Percentiles rank a stretch among this genome's conserved stretches.
These are phyloP conservation scores for Tuber brumale DNA, from an alignment of 495 filamentous ascomycete genomes.

Conservation along the genomic window DNA sequence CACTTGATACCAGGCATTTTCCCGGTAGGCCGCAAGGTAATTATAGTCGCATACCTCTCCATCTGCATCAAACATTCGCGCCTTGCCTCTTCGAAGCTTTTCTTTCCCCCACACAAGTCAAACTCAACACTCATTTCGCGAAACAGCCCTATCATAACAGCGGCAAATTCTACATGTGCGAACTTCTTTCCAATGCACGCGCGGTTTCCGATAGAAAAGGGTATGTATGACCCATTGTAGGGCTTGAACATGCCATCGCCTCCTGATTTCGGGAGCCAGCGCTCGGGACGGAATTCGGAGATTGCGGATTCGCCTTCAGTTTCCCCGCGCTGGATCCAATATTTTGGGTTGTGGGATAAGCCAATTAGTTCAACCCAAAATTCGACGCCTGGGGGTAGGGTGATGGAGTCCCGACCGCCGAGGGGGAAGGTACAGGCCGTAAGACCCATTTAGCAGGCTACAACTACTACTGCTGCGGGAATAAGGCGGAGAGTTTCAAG, in stretches of 20 bases:
- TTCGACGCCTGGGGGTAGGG: not conserved
- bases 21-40: not conserved
- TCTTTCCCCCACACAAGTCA: not conserved
- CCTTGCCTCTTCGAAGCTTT: not conserved
- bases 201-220: constrained; percentile 65
- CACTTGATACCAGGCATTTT: not conserved
- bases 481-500: not conserved
- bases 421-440: not conserved
- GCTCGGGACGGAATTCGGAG: not conserved
- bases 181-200: constrained; percentile 65
- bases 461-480: not conserved
- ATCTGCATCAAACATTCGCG: not conserved
- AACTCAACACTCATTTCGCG: constrained; percentile 60
- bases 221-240: constrained; percentile 47
- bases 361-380: not conserved
- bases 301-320: not conserved
- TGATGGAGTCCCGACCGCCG: not conserved
- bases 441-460: not conserved
- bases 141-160: constrained; percentile 61
- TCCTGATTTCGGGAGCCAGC: not conserved
- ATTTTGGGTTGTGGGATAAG: not conserved
- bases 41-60: not conserved
- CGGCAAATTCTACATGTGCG: constrained; percentile 67
- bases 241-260: not conserved
- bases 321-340: not conserved